Evolutionary conservation across 176 grass and related monocot genomes (phyloP), one percentile per base, ranked within the genome.

Genomic region (Themeda triandra): DNA sequence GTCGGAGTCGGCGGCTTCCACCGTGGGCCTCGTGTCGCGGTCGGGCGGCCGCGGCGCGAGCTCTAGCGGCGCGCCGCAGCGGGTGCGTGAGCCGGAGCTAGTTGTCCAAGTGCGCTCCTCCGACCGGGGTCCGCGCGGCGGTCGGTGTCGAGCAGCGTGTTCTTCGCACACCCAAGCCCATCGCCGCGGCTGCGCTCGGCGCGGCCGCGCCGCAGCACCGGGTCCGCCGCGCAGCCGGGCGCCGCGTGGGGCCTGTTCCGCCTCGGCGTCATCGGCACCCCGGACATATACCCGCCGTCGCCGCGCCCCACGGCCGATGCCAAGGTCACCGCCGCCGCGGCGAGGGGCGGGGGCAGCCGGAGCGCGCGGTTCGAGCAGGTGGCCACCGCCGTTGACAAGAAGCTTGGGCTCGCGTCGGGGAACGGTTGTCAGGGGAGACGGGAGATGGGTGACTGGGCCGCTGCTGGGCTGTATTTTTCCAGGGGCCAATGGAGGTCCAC

Each of bases 41-140:
- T 86, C 81, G 14, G 75, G 86, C 78, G 76, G 85, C 79, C 86
- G 86, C 66, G 91, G 92, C 86, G 46, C 76, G 24, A 91, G 89
- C 77, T 88, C 86, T 65, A 94, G 92, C 88, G 65, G 78, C 69
- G 86, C n/a, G 86, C 92, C 90, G 88, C 92, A 90, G 91, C 78
- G 71, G 83, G 31, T 80, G 86, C 64, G 83, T 91, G 6, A 91
- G 92, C 75, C 80, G 89, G 36, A 78, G 89, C 76, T 80, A 91
- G 19, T 94, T 86, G 24, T 86, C 89, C 25, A 86, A 86, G 69
- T 84, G 89, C 79, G 63, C 72, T 36, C 70, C 87, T n/a, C n/a
- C n/a, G n/a, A n/a, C n/a, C n/a, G n/a, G n/a, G n/a, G n/a, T n/a
- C n/a, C n/a, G n/a, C n/a, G n/a, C n/a, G n/a, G n/a, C n/a, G n/a